These are phyloP conservation scores for Onygena corvina DNA, from an alignment of 2,329 filamentous ascomycete species.

Conservation along the genomic window DNA sequence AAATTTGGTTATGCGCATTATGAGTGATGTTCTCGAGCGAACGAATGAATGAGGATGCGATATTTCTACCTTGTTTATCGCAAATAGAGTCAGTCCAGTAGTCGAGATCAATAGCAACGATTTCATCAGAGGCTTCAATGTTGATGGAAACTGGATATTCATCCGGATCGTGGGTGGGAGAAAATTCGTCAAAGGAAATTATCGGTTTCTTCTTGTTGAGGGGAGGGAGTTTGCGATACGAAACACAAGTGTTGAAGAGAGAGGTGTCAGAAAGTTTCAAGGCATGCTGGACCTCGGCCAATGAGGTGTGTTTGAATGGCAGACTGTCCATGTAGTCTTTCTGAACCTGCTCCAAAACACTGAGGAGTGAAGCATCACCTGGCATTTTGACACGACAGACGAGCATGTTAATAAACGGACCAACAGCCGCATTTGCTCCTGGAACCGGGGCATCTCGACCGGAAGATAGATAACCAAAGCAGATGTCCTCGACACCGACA, in stretches of 20 bases:
- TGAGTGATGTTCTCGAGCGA: constrained; percentile 30
- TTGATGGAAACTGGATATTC: constrained; percentile 40
- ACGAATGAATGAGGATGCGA: constrained; percentile 29
- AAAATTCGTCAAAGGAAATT: constrained; percentile 30
- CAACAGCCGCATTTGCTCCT: constrained; percentile 16
- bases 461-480: constrained; percentile 18
- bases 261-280: constrained; percentile 28
- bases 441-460: constrained; percentile 17
- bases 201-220: constrained; percentile 18
- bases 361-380: constrained; percentile 23
- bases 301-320: constrained; percentile 33
- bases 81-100: constrained; percentile 34
- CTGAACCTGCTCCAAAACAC: constrained; percentile 34
- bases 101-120: constrained; percentile 29
- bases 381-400: constrained; percentile 16
- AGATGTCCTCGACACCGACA: constrained; percentile 55
- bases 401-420: constrained; percentile 19
- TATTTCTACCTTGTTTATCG: constrained; percentile 28
- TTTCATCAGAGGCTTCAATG: constrained; percentile 36
- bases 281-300: constrained; percentile 39
- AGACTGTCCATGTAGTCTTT: constrained; percentile 38
- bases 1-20: constrained; percentile 24
- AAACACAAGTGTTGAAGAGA: constrained; percentile 40
- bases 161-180: constrained; percentile 37
- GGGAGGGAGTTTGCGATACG: constrained; percentile 34